Percentiles rank a stretch among this genome's conserved stretches.
These are phyloP conservation scores for Aspergillus cristatus DNA, from an alignment of 495 filamentous ascomycete species.

Conservation along the genomic window DNA sequence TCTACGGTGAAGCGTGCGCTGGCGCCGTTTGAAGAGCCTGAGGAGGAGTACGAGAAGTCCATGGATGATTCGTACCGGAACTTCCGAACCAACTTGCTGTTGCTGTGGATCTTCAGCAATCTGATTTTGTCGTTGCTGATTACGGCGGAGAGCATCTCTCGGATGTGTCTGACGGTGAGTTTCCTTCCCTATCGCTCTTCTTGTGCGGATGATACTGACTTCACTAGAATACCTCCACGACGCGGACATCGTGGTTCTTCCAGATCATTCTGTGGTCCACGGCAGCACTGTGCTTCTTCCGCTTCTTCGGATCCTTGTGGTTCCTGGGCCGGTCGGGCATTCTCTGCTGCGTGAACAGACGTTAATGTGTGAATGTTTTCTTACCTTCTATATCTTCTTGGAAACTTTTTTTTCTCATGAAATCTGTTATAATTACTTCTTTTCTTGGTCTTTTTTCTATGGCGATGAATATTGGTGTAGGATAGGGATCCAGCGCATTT, in stretches of 20 bases:
- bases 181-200: neutral
- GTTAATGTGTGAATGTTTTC: neutral
- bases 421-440: too few relatives aligned
- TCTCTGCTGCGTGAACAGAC: constrained; percentile 60
- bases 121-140: constrained; percentile 71
- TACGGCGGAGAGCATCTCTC: constrained; percentile 67
- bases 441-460: too few relatives aligned
- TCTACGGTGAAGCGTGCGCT: constrained; percentile 89
- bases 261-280: constrained; percentile 72
- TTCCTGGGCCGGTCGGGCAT: constrained; percentile 75
- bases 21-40: constrained; percentile 62
- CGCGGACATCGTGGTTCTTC: constrained; percentile 70
- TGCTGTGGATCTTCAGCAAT: constrained; percentile 91
- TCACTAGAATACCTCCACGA: constrained; percentile 31
- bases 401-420: too few relatives aligned
- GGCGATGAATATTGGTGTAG: too few relatives aligned
- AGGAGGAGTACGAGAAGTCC: constrained; percentile 62
- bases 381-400: too few relatives aligned
- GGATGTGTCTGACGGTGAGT: constrained; percentile 76
- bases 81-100: constrained; percentile 88
- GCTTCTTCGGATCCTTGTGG: constrained; percentile 75
- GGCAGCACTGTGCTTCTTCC: constrained; percentile 60
- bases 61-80: constrained; percentile 96
- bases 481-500: too few relatives aligned
- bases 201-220: neutral